Conservation (phyloP, 106 monocot species). For the Ottelia alismoides region DNA sequence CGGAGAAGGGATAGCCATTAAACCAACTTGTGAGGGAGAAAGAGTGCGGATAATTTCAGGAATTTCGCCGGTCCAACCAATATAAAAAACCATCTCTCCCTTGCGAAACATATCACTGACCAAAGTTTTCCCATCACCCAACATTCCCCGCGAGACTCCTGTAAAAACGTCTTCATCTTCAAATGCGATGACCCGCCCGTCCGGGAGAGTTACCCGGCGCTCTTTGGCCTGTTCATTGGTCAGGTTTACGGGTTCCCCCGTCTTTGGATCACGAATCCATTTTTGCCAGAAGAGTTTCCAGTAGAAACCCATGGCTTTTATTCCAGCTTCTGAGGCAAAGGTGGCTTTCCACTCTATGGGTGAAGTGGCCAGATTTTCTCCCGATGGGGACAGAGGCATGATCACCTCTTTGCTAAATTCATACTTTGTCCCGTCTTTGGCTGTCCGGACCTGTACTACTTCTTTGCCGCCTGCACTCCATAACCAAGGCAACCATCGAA, state of each 20-base stretch:
- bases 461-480: neutral
- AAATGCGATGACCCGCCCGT: neutral
- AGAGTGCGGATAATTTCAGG: neutral
- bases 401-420: neutral
- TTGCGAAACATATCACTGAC: neutral
- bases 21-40: neutral
- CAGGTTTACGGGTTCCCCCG: neutral
- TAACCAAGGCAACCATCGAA: neutral
- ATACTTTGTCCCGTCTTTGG: neutral
- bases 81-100: neutral
- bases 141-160: neutral
- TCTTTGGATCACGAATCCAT: neutral
- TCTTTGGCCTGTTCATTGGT: neutral
- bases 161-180: neutral
- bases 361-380: neutral
- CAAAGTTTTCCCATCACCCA: neutral
- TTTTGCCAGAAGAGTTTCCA: neutral
- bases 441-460: neutral
- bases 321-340: neutral
- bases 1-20: neutral
- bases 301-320: neutral
- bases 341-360: neutral
- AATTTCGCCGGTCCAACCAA: too few relatives aligned
- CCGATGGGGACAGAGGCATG: neutral
- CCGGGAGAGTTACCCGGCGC: neutral